Evolutionary conservation across 176 grass and related monocot species (phyloP), one percentile per base, ranked within the genome.

Genomic region (Thalia dealbata): DNA sequence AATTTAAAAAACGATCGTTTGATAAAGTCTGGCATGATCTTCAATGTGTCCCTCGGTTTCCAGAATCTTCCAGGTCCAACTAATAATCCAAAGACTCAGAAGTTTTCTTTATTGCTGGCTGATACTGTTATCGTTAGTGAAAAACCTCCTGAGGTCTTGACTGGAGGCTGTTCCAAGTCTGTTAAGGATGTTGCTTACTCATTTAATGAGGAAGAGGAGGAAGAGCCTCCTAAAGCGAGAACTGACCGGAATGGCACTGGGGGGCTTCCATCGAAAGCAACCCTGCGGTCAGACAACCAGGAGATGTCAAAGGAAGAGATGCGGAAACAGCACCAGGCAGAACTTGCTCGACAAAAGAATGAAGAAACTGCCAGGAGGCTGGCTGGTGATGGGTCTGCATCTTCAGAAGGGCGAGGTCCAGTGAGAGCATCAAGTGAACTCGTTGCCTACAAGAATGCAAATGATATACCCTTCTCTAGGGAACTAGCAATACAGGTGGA

Each of bases 301-400:
- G 86, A 96, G 51, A 88, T 88, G 86, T 86, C 88, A 24, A 96
- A 96, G 86, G 91, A 96, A 83, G 91, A 96, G 43, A 73, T 86
- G 38, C 82, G 88, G 74, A 86, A 82, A 64, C 88, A 89, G 69
- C 92, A 91, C 75, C 92, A 96, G 79, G 84, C 88, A 68, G 92
- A 91, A 73, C 86, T 96, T 81, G 84, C 88, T 72, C 81, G 86
- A 46, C 85, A 91, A 70, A 91, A 91, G 77, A 96, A 85, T 42
- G 92, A 96, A 82, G 92, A 91, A 67, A 91, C 76, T 74, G 84
- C 86, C 64, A 85, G 88, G 71, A 85, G 88, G 80, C 81, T 81
- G 54, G 88, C 83, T 81, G 88, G 84, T 14, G 84, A 0, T 82
- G 86, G 88, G 72, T 84, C 76, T 78, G 86, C 78, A 27, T 76